A percentile compares a stretch with the other conserved stretches of the same genome.
phyloP scores from a whole-genome alignment of 768 basidiomycete genomes.

The Pleurotus platypus region DNA sequence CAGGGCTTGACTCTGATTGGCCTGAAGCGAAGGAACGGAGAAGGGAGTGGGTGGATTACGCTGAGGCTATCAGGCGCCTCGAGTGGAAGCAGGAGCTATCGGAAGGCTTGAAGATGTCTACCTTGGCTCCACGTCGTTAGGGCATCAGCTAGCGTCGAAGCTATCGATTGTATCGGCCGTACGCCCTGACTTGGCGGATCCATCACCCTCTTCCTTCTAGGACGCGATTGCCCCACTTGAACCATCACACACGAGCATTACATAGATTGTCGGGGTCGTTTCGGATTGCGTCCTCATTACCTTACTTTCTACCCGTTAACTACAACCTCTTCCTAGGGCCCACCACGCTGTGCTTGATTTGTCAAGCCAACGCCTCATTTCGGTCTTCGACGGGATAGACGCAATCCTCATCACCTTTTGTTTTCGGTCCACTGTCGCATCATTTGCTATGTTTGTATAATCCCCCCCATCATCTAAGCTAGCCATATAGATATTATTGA shows the following conservation, averaged over 20 bases:
- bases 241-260: slow-evolving; percentile 1
- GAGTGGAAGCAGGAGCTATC: slow-evolving; percentile 86
- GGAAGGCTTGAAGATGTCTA: slow-evolving; percentile 69
- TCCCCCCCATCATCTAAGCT: background rate
- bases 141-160: background rate
- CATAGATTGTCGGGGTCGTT: slow-evolving; percentile 3
- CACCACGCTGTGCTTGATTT: background rate
- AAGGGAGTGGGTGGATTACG: slow-evolving; percentile 87
- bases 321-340: background rate
- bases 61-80: slow-evolving; percentile 70
- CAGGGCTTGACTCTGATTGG: slow-evolving; percentile 75
- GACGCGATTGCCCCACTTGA: slow-evolving; percentile 1
- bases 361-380: background rate
- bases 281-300: background rate
- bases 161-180: background rate
- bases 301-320: slow-evolving; percentile 2
- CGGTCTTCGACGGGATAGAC: background rate
- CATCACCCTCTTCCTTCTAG: background rate
- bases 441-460: slow-evolving; percentile 8
- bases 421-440: background rate
- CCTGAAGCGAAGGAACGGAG: slow-evolving; percentile 74
- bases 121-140: slow-evolving; percentile 59
- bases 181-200: background rate
- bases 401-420: background rate
- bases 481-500: background rate